Base-by-base conservation (phyloP, 306 rosid genomes). In the Styphnolobium japonicum region DNA sequence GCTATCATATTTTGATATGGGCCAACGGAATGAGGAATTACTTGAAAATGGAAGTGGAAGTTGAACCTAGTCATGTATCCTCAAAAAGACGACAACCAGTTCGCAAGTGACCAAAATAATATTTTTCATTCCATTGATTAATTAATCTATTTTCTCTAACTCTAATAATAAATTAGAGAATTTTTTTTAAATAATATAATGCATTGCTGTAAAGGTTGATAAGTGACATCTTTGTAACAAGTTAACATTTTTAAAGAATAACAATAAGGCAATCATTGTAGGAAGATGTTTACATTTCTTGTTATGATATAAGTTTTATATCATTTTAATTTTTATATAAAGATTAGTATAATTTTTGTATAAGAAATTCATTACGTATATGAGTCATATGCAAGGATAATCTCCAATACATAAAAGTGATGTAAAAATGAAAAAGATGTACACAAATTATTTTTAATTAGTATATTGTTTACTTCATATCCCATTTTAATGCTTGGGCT, bases 131-230 rank as follows among this genome's bases (percentile, higher is more conserved):
- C 12, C 10, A 29, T 25, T 16, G 27, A 49, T 16, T 36, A 71
- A 49, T 70, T 11, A 15, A 48, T 27, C 65, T 25, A 27, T 22
- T 27, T 25, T 40, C 18, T 60, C 10, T 29, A 7, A 29, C 12
- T 34, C 27, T n/a, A 14, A 15, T 4, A 9, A 31, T 3, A 33
- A 51, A 71, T 39, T 49, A 18, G 25, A 70, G 11, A 46, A 6
- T 1, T 6, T 53, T 36, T 19, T 51, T 33, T 2, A 71, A 71
- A 84, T 56, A 42, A 39, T 36, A 67, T 36, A 48, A 27, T 72
- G 75, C 77, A 70, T 10, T 57, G 52, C 43, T 80, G 77, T 77
- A 78, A 67, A 81, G 75, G 64, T 15, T 15, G 56, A 67, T 25
- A 21, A 7, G 14, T 12, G 56, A 78, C 56, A 65, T 34, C 61